Conservation (phyloP, 1,284 basidiomycete genomes). For the Golubevia pallescens region DNA sequence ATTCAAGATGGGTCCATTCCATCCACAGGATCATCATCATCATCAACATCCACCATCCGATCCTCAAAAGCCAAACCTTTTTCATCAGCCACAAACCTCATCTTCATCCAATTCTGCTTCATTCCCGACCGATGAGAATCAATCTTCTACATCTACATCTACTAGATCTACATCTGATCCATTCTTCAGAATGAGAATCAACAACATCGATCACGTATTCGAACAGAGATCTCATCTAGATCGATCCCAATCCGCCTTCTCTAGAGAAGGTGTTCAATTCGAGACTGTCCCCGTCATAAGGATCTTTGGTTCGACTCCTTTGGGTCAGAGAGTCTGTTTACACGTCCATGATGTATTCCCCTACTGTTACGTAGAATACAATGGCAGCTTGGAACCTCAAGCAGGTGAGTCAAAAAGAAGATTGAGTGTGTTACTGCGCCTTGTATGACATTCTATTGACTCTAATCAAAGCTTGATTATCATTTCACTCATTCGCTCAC, state of each 20-base stretch:
- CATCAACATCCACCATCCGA: no score
- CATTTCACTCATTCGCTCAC: constrained; percentile 6
- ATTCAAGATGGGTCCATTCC: no score
- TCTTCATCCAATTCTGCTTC: no score
- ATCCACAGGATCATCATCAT: no score
- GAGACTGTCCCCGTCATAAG: constrained; percentile 87
- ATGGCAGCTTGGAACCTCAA: constrained; percentile 60
- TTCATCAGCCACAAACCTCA: no score
- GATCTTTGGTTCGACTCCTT: constrained; percentile 83
- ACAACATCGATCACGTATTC: constrained; percentile 51
- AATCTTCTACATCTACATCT: no score
- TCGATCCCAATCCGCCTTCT: constrained; percentile 40
- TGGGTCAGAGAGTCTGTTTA: constrained; percentile 79
- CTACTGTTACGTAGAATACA: constrained; percentile 69
- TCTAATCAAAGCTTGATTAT: constrained; percentile 12
- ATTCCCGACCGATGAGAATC: no score
- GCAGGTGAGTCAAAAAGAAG: constrained; percentile 53
- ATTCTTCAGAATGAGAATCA: constrained; percentile 47
- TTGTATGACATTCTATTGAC: no score
- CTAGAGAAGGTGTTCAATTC: no score
- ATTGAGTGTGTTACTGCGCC: no score
- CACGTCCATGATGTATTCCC: constrained; percentile 79
- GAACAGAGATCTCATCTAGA: constrained; percentile 25
- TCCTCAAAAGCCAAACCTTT: no score
- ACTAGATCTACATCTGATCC: no score